Percentiles rank a stretch among this genome's conserved stretches.
phyloP scores from a whole-genome alignment of 2,329 filamentous ascomycete genomes.

The Orbilia quercus region DNA sequence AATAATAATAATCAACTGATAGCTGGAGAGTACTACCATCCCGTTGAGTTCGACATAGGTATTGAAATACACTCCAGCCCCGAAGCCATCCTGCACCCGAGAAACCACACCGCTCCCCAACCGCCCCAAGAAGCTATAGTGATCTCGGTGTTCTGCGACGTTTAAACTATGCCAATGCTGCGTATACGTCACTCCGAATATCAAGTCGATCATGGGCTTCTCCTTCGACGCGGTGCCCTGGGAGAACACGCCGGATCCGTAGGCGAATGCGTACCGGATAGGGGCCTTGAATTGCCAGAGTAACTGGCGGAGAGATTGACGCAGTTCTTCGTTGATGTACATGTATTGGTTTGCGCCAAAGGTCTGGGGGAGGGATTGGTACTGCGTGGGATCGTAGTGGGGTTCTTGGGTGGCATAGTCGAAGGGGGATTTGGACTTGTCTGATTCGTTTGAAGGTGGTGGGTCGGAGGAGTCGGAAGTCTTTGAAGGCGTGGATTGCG shows the following conservation, averaged over 20 bases:
- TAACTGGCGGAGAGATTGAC: constrained; percentile 85
- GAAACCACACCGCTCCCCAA: constrained; percentile 87
- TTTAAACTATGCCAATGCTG: constrained; percentile 98
- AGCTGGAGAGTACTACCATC: constrained; percentile 67
- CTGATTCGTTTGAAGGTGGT: not conserved
- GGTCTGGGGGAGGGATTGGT: constrained; percentile 72
- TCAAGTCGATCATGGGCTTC: constrained; percentile 88
- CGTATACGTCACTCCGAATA: constrained; percentile 92
- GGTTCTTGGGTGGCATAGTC: constrained; percentile 48
- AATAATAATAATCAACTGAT: no score
- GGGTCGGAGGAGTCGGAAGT: constrained; percentile 3
- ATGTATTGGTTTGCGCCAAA: constrained; percentile 98
- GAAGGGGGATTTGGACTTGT: constrained; percentile 26
- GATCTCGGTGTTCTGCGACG: constrained; percentile 84
- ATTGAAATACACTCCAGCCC: constrained; percentile 97
- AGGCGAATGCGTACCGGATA: constrained; percentile 95
- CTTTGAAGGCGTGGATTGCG: not conserved
- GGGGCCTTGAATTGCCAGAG: constrained; percentile 92
- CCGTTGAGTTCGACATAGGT: constrained; percentile 94
- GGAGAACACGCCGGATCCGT: constrained; percentile 95
- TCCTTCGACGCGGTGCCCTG: constrained; percentile 68
- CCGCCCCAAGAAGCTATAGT: constrained; percentile 87
- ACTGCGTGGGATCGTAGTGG: constrained; percentile 46
- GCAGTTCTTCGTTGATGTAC: constrained; percentile 93
- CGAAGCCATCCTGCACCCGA: constrained; percentile 84